Evolutionary conservation across 176 grass and related monocot genomes (phyloP).

Genomic region (Tillandsia leiboldiana): DNA sequence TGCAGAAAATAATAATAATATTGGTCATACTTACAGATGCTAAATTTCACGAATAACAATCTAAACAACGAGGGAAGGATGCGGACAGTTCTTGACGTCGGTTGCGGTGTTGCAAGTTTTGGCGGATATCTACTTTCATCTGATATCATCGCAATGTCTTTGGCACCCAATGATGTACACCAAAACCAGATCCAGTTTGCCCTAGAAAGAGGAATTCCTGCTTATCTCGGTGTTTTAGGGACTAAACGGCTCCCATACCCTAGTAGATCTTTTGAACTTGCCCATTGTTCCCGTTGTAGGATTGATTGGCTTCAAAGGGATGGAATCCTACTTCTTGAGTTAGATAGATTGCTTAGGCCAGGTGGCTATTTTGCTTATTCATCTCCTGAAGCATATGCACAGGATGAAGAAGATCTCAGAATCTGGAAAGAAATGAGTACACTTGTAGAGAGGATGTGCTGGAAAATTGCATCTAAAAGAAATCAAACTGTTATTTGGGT

Average conservation of each 20-base stretch:
- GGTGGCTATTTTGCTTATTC: constrained; percentile 98
- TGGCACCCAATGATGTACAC: constrained; percentile 99
- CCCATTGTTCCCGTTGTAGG: constrained; percentile 94
- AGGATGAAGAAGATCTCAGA: constrained; percentile 87
- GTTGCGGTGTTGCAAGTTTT: constrained; percentile 96
- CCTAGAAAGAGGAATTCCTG: constrained; percentile 95
- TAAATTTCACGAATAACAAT: constrained; percentile 75
- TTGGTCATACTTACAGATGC: constrained; percentile 42
- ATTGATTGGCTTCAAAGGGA: constrained; percentile 98
- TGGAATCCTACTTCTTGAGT: constrained; percentile 87
- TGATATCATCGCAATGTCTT: constrained; percentile 86
- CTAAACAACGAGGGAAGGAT: constrained; percentile 88
- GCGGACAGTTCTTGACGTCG: constrained; percentile 90
- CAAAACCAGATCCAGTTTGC: constrained; percentile 99
- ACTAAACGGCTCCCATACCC: constrained; percentile 96
- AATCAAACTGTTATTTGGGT: constrained; percentile 99
- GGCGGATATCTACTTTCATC: constrained; percentile 95
- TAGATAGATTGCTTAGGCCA: constrained; percentile 90
- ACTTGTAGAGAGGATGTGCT: constrained; percentile 96
- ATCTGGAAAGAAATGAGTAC: constrained; percentile 98
- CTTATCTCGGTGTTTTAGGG: constrained; percentile 93
- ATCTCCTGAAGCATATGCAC: constrained; percentile 96
- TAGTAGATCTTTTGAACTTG: constrained; percentile 92
- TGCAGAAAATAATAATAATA: not conserved
- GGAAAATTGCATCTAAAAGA: constrained; percentile 83